Conservation (phyloP, 2,329 filamentous ascomycete genomes). For the Chaetothyriales sp. region DNA sequence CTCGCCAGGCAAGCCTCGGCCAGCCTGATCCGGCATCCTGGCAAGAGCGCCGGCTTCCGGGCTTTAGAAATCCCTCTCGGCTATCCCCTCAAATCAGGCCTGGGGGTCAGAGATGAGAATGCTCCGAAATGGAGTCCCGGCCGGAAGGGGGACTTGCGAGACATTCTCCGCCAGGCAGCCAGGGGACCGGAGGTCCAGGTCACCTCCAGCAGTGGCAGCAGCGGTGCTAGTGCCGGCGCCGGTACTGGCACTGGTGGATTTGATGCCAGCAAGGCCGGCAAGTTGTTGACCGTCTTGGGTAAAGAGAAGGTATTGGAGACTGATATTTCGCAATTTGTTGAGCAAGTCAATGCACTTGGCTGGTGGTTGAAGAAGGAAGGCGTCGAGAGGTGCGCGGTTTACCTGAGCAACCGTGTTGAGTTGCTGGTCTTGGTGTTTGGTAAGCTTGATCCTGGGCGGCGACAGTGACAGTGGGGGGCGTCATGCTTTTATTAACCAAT, state of each 20-base stretch:
- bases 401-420: conserved; percentile 86
- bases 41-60: conserved; percentile 73
- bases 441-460: conserved; percentile 21
- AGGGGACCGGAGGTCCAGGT: conserved; percentile 47
- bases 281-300: conserved; percentile 65
- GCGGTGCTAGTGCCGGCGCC: conserved; percentile 1
- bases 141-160: conserved; percentile 74
- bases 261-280: conserved; percentile 44
- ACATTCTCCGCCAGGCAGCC: conserved; percentile 68
- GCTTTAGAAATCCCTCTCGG: conserved; percentile 75
- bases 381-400: conserved; percentile 67
- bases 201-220: conserved; percentile 26
- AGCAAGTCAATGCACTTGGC: conserved; percentile 78
- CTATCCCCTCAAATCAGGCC: conserved; percentile 59
- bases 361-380: conserved; percentile 52
- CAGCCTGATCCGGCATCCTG: conserved; percentile 63
- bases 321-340: conserved; percentile 54
- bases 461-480: conserved; percentile 1
- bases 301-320: conserved; percentile 61
- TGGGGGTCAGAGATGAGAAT: conserved; percentile 68
- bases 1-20: conserved; percentile 70
- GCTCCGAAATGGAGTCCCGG: conserved; percentile 71
- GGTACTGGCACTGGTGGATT: neutral
- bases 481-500: neutral
- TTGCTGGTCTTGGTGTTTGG: conserved; percentile 65